Conservation (phyloP, 73 alveolate genomes). For the Stentor roeselii region DNA sequence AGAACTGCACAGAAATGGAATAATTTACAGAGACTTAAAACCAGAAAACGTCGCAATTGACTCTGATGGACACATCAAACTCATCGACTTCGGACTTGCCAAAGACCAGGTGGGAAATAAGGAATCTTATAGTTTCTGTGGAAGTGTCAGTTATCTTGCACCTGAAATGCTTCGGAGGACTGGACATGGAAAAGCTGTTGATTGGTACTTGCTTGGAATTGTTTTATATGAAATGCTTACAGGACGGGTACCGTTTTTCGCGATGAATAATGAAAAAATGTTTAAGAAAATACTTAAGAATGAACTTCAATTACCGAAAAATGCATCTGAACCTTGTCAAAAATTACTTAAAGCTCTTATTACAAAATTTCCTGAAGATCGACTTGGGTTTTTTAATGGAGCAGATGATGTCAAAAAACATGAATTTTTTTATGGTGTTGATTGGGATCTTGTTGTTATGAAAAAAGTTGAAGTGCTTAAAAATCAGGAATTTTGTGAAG, state of each 20-base stretch:
- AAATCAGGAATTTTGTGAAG: background rate
- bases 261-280: background rate
- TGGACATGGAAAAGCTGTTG: slow-evolving; percentile 81
- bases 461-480: background rate
- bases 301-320: background rate
- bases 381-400: background rate
- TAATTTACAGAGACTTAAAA: slow-evolving; percentile 91
- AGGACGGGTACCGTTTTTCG: slow-evolving; percentile 51
- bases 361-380: background rate
- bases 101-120: slow-evolving; percentile 82
- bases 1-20: slow-evolving; percentile 84
- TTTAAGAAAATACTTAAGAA: no score
- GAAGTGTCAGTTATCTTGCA: slow-evolving; percentile 84
- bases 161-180: slow-evolving; percentile 84
- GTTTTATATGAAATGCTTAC: slow-evolving; percentile 47
- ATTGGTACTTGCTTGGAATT: slow-evolving; percentile 93
- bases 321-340: background rate
- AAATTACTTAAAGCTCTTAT: no score
- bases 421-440: background rate
- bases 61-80: slow-evolving; percentile 88
- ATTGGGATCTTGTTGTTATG: background rate
- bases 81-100: slow-evolving; percentile 95
- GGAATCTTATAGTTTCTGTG: slow-evolving; percentile 80
- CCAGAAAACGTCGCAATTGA: slow-evolving; percentile 95
- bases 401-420: background rate